phyloP scores from a whole-genome alignment of 306 rosid species.

The Amphicarpaea edgeworthii region DNA sequence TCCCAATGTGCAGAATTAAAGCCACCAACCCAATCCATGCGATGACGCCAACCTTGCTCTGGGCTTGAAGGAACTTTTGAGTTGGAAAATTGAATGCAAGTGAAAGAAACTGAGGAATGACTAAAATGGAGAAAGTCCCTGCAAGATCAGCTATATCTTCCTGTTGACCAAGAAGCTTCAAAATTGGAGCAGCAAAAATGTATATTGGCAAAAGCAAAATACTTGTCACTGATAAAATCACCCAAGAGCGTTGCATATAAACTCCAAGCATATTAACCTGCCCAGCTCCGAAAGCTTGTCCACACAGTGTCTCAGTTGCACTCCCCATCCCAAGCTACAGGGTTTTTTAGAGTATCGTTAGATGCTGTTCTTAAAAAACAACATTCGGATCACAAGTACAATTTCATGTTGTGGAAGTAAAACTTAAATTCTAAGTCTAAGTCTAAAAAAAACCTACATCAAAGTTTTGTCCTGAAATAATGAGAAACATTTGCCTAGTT shows the following conservation, averaged over 20 bases:
- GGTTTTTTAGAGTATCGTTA: constrained; percentile 27
- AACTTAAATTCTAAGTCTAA: too few species aligned
- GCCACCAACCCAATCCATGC: constrained; percentile 76
- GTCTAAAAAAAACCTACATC: too few species aligned
- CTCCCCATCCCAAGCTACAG: constrained; percentile 89
- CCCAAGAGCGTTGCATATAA: constrained; percentile 93
- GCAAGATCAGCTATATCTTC: constrained; percentile 76
- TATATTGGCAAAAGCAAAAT: constrained; percentile 70
- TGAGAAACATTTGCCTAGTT: not conserved
- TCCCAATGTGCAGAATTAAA: constrained; percentile 57
- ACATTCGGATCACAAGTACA: not conserved
- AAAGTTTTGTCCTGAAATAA: not conserved
- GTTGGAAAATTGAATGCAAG: constrained; percentile 77
- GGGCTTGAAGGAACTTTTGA: constrained; percentile 89
- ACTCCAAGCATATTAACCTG: constrained; percentile 76
- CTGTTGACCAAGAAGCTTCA: constrained; percentile 77
- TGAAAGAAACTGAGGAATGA: constrained; percentile 79
- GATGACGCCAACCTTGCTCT: constrained; percentile 75
- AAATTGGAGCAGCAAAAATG: constrained; percentile 71
- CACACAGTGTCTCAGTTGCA: constrained; percentile 89
- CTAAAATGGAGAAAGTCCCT: constrained; percentile 58
- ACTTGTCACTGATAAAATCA: constrained; percentile 61
- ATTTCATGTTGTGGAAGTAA: too few species aligned
- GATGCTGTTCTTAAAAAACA: constrained; percentile 17
- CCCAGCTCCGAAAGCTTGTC: constrained; percentile 97